Percentiles rank a stretch among this genome's conserved stretches.
These are phyloP conservation scores for Neurospora discreta DNA, from an alignment of 495 filamentous ascomycete species.

Conservation along the genomic window DNA sequence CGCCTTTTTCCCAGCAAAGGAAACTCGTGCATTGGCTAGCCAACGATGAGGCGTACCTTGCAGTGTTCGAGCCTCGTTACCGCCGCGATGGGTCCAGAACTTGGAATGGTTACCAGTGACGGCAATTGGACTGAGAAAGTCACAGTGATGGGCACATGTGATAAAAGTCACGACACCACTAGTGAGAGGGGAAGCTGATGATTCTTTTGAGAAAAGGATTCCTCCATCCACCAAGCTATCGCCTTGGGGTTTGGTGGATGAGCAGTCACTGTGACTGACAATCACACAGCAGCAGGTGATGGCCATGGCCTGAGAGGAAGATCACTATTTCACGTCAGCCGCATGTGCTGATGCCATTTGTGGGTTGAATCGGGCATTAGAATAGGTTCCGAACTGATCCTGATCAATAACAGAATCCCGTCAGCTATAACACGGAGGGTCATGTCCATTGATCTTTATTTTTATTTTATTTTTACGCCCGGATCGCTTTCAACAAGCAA, in stretches of 20 bases:
- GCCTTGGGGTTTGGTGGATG: neutral
- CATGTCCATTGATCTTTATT: neutral
- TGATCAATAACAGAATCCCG: neutral
- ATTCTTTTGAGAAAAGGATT: neutral
- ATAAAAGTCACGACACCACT: neutral
- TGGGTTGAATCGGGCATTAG: neutral
- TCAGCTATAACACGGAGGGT: neutral
- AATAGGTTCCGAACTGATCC: neutral
- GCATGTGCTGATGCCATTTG: neutral
- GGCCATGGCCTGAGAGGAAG: neutral
- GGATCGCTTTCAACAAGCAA: neutral
- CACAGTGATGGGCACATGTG: neutral
- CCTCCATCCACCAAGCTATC: neutral
- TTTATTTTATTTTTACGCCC: neutral
- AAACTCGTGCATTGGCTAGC: neutral
- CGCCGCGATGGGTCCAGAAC: neutral
- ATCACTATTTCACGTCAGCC: neutral
- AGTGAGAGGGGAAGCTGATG: neutral
- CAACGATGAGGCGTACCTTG: neutral
- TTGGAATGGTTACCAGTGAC: neutral
- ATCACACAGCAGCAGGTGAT: neutral
- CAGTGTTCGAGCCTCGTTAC: neutral
- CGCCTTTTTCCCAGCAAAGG: neutral
- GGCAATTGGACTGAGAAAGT: neutral
- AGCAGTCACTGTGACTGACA: neutral